Evolutionary conservation across 2,329 filamentous ascomycete genomes (phyloP), one percentile per base, ranked within the genome.

Genomic region (Helminthosporium solani): DNA sequence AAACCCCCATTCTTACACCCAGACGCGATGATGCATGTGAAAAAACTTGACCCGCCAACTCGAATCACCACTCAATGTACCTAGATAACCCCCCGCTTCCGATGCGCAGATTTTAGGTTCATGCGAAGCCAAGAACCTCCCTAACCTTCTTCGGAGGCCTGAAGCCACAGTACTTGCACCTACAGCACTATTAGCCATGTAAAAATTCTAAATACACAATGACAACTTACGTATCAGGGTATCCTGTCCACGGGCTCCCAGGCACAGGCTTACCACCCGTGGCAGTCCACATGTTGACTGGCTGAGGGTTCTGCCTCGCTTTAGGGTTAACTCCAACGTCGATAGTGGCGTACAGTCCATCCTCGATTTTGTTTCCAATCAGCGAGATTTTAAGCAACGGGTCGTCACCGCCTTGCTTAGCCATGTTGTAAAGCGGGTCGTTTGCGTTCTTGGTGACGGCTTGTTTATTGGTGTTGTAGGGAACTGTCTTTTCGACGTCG

Each of bases 311-410:
- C 21, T 57, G 54, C 39, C 39, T 57, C 19, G 63, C 59, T 34
- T 43, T 54, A 3, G 61, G 61, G 44, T 67, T 64, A 8, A 66
- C 60, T 27, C 64, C 64, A 21, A 67, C 53, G 46, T 67, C 64
- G 19, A 66, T 64, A 3, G 57, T 62, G 2, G 61, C 64, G 38
- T 65, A 67, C 1, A 67, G 44, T 14, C 63, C 62, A 34, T 66
- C 61, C 18, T 53, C 63, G 21, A 65, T 60, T 23, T 51, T 63
- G 15, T 48, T 75, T 7, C 81, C 81, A 2, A 85, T 73, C 12
- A 77, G 70, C 11, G 78, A 73, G 54, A 82, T 83, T 58, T 84
- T 75, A 48, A 82, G 70, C 57, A 84, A 73, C 0, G 82, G 83
- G 47, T 78, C 79, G 30, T 75, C 73, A 7, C 72, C 74, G 38